Conservation (phyloP, 192 early-diverging fungal genomes). For the Helicostylum pulchrum region DNA sequence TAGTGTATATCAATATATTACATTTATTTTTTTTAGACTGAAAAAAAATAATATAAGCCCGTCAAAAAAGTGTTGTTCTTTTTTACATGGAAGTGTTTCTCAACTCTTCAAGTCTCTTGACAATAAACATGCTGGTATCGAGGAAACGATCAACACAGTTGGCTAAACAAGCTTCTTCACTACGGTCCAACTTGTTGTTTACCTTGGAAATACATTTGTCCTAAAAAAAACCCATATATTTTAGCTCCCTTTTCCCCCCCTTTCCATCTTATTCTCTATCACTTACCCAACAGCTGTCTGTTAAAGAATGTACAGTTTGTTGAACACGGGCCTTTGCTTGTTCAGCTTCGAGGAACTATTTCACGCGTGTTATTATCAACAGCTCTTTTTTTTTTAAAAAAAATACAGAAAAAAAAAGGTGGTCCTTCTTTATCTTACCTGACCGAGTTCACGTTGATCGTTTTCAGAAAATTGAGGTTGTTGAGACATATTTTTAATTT, state of each 20-base stretch:
- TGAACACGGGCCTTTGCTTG: constrained; percentile 44
- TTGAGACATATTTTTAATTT: constrained; percentile 21
- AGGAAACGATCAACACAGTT: constrained; percentile 75
- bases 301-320: constrained; percentile 42
- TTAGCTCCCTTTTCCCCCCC: background rate
- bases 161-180: constrained; percentile 56
- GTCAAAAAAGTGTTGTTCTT: background rate
- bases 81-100: constrained; percentile 35
- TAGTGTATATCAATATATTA: background rate
- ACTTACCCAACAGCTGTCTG: constrained; percentile 53
- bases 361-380: background rate
- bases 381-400: background rate
- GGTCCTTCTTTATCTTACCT: constrained; percentile 10
- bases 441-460: constrained; percentile 40
- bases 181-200: constrained; percentile 50
- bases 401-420: background rate
- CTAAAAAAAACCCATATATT: constrained; percentile 7
- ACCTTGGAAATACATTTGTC: constrained; percentile 41
- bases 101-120: constrained; percentile 52
- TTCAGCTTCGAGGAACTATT: constrained; percentile 38
- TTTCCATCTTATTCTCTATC: constrained; percentile 5
- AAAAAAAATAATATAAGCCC: background rate
- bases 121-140: constrained; percentile 58
- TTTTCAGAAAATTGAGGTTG: constrained; percentile 37
- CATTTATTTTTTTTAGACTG: background rate